These are phyloP conservation scores for Vaccinium macrocarpon DNA, from an alignment of 148 eudicot species.

Conservation along the genomic window DNA sequence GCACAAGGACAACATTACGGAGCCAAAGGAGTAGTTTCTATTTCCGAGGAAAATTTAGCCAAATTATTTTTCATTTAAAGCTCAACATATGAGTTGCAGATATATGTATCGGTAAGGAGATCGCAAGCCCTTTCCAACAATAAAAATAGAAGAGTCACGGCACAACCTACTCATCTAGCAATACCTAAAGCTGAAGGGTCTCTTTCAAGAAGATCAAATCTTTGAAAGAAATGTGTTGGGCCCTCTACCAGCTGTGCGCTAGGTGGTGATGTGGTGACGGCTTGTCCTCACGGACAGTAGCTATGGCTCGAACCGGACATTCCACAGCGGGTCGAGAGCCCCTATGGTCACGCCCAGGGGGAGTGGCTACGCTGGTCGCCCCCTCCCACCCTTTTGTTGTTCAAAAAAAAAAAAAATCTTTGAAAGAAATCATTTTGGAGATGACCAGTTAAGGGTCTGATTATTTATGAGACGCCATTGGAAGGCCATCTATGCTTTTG, in stretches of 20 bases:
- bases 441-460: not conserved
- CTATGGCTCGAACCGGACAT: no score
- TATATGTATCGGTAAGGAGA: not conserved
- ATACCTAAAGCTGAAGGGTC: not conserved
- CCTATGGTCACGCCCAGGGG: no score
- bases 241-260: no score
- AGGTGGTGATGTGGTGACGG: no score
- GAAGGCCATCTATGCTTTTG: not conserved
- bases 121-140: not conserved
- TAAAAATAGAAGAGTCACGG: not conserved
- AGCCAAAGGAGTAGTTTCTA: not conserved
- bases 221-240: not conserved
- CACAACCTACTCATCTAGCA: not conserved
- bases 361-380: no score
- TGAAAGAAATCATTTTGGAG: not conserved
- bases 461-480: not conserved
- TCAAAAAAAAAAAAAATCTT: no score
- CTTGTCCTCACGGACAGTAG: no score
- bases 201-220: not conserved
- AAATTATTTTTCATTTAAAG: not conserved
- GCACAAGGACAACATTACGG: not conserved
- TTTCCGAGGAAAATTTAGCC: not conserved
- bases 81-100: not conserved
- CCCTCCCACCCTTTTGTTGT: no score
- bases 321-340: no score